Conservation (phyloP, 345 rosid genomes). For the Stellera chamaejasme region DNA sequence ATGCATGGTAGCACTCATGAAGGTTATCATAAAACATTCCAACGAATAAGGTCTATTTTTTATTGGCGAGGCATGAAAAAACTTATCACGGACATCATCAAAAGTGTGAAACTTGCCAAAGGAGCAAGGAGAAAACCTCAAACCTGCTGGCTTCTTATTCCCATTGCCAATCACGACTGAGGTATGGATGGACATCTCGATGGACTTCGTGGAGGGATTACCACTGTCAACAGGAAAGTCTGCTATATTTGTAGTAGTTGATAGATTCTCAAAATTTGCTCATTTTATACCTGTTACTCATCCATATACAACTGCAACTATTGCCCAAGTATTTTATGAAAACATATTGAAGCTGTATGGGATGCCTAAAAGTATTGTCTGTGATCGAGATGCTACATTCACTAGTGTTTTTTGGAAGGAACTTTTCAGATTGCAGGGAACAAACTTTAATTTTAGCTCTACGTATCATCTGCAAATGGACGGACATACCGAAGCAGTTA, state of each 20-base stretch:
- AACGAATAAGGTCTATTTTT: not conserved
- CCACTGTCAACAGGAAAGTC: not conserved
- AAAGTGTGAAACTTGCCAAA: not conserved
- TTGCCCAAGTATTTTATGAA: not conserved
- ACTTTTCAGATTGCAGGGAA: not conserved
- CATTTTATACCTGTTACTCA: conserved; percentile 3
- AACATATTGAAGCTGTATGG: not conserved
- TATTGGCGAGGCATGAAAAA: not conserved
- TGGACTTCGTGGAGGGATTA: not conserved
- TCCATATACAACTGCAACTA: not conserved
- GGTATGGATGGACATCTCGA: not conserved
- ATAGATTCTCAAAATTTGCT: not conserved
- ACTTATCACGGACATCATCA: not conserved
- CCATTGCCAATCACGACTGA: not conserved
- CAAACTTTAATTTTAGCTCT: not conserved
- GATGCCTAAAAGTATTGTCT: not conserved
- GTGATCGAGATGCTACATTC: not conserved
- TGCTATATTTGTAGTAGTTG: not conserved
- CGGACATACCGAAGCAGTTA: not conserved
- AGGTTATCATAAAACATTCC: not conserved
- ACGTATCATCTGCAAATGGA: conserved; percentile 1
- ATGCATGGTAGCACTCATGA: not conserved
- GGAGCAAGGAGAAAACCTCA: not conserved
- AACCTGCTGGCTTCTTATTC: not conserved
- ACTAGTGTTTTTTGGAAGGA: not conserved